A percentile compares a stretch with the other conserved stretches of the same genome.
phyloP scores from a whole-genome alignment of 345 rosid genomes.

The Gossypium thurberi region DNA sequence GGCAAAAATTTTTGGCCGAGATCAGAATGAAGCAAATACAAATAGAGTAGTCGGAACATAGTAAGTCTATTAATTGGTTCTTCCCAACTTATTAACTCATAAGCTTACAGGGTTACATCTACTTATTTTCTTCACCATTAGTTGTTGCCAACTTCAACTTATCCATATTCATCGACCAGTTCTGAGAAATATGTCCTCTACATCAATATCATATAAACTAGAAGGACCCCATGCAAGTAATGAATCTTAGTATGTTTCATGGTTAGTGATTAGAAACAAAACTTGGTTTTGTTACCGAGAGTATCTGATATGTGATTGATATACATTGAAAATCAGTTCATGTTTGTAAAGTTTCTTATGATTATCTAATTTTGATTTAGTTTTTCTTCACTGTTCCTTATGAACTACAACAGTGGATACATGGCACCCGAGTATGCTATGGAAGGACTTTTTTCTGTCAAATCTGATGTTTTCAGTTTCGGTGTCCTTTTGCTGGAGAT shows the following conservation, averaged over 20 bases:
- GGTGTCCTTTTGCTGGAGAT: slow-evolving; percentile 36
- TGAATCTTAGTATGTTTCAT: neutral
- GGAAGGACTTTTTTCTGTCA: slow-evolving; percentile 32
- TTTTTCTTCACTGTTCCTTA: neutral
- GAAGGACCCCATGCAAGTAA: neutral
- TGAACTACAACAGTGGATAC: slow-evolving; percentile 2
- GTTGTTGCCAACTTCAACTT: too few species aligned
- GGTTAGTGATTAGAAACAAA: neutral
- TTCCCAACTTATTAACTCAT: neutral
- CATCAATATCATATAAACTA: neutral
- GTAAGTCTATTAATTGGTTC: neutral
- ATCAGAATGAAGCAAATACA: neutral
- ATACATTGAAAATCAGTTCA: neutral
- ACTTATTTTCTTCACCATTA: too few species aligned
- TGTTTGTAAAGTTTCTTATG: neutral
- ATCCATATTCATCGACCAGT: too few species aligned
- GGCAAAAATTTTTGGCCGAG: neutral
- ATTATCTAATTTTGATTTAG: neutral
- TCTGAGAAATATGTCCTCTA: neutral
- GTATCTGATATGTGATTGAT: neutral
- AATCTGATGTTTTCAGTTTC: slow-evolving; percentile 39
- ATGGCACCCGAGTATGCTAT: slow-evolving; percentile 39
- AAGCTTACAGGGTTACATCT: neutral
- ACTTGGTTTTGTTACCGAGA: too few species aligned
- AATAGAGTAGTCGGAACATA: neutral